Conservation (phyloP, 306 rosid genomes). For the Lotus japonicus region DNA sequence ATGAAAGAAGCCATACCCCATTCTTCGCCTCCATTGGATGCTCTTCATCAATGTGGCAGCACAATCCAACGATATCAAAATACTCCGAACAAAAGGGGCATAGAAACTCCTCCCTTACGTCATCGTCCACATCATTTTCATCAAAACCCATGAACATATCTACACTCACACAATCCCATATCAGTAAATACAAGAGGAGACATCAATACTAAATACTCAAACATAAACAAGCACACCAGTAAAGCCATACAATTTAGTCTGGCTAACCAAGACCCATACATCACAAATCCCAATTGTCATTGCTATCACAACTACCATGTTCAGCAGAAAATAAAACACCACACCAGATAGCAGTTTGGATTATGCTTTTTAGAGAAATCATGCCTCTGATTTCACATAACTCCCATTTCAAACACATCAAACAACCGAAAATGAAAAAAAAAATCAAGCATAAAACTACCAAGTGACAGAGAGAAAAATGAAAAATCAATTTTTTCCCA, state of each 20-base stretch:
- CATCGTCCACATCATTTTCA: conserved; percentile 79
- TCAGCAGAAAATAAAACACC: background rate
- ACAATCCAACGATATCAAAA: conserved; percentile 87
- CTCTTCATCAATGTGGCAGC: conserved; percentile 98
- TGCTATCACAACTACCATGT: background rate
- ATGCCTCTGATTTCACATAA: background rate
- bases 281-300: background rate
- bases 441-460: background rate
- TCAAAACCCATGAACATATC: conserved; percentile 90
- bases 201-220: background rate
- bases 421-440: background rate
- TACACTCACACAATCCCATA: conserved; percentile 31
- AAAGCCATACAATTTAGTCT: conserved; percentile 1
- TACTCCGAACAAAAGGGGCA: conserved; percentile 94
- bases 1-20: conserved; percentile 60
- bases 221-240: conserved; percentile 2
- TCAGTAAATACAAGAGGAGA: background rate
- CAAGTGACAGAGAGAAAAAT: background rate
- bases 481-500: background rate
- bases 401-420: background rate
- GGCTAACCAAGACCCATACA: background rate
- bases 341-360: background rate
- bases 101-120: conserved; percentile 80
- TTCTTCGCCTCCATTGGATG: conserved; percentile 80
- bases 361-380: background rate